Conservation (phyloP, 2,329 filamentous ascomycete species). For the Fusarium torreyae region DNA sequence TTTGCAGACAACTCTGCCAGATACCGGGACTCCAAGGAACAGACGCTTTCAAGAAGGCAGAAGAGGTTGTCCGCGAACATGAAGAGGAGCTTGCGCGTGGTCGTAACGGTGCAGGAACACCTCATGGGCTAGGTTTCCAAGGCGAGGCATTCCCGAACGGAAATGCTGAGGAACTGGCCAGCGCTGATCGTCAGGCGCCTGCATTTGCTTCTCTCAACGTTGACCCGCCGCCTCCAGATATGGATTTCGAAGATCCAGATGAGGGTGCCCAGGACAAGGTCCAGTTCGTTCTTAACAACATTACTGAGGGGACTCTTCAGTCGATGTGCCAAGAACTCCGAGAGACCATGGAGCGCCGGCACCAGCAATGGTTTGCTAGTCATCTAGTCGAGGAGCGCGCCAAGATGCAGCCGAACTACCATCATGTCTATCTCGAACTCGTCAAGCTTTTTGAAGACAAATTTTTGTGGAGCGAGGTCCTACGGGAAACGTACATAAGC, state of each 20-base stretch:
- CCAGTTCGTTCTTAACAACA: slow-evolving; percentile 95
- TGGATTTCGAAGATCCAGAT: slow-evolving; percentile 84
- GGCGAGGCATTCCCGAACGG: slow-evolving; percentile 77
- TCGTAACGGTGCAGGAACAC: slow-evolving; percentile 65
- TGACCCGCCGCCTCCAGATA: slow-evolving; percentile 75
- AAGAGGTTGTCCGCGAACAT: slow-evolving; percentile 81
- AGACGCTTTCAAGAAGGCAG: slow-evolving; percentile 85
- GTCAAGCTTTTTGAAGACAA: slow-evolving; percentile 86
- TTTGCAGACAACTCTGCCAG: slow-evolving; percentile 87
- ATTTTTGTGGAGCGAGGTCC: slow-evolving; percentile 86
- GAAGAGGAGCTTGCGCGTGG: slow-evolving; percentile 72
- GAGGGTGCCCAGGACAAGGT: slow-evolving; percentile 93
- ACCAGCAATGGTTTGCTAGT: slow-evolving; percentile 96
- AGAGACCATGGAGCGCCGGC: slow-evolving; percentile 81
- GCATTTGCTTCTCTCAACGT: slow-evolving; percentile 86
- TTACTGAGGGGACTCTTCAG: slow-evolving; percentile 89
- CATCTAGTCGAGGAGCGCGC: slow-evolving; percentile 97
- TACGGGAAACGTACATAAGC: slow-evolving; percentile 92
- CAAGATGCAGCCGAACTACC: slow-evolving; percentile 97
- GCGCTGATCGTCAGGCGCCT: slow-evolving; percentile 72
- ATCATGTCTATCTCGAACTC: slow-evolving; percentile 91
- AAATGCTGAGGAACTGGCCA: slow-evolving; percentile 73
- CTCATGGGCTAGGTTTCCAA: slow-evolving; percentile 56
- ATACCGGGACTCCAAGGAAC: slow-evolving; percentile 88
- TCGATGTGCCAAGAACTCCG: slow-evolving; percentile 87